phyloP scores from a whole-genome alignment of 2,329 filamentous ascomycete genomes.

The Monilinia vaccinii-corymbosi region DNA sequence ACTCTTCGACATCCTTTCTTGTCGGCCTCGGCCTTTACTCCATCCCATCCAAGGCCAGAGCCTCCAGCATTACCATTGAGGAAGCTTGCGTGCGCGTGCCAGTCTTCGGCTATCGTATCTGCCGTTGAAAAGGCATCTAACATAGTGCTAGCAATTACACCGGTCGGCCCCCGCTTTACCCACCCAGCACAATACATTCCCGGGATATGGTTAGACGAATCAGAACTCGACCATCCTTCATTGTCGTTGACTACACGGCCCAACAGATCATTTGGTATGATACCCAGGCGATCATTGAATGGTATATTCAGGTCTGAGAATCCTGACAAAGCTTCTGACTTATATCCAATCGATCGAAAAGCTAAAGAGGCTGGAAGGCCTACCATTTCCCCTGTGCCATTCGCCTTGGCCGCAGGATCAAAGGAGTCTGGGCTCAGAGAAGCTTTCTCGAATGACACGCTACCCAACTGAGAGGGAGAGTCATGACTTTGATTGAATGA shows the following conservation, averaged over 20 bases:
- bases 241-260: slow-evolving; percentile 53
- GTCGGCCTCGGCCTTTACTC: slow-evolving; percentile 52
- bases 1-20: slow-evolving; percentile 52
- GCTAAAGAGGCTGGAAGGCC: slow-evolving; percentile 59
- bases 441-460: slow-evolving; percentile 59
- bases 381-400: slow-evolving; percentile 40
- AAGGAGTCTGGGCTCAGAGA: slow-evolving; percentile 45
- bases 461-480: slow-evolving; percentile 43
- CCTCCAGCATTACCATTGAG: slow-evolving; percentile 35
- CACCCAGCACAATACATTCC: slow-evolving; percentile 91
- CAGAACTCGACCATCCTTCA: slow-evolving; percentile 12
- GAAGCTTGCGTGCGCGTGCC: slow-evolving; percentile 42
- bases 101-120: slow-evolving; percentile 75
- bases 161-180: slow-evolving; percentile 91
- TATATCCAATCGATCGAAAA: slow-evolving; percentile 94
- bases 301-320: slow-evolving; percentile 64
- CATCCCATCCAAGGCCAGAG: slow-evolving; percentile 63
- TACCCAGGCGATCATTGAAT: slow-evolving; percentile 65
- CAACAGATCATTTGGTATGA: slow-evolving; percentile 72
- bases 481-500: slow-evolving; percentile 44
- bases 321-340: slow-evolving; percentile 66
- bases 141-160: slow-evolving; percentile 95
- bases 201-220: slow-evolving; percentile 35
- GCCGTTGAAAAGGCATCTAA: slow-evolving; percentile 85
- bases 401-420: slow-evolving; percentile 41